Evolutionary conservation across 2,329 filamentous ascomycete genomes (phyloP), one percentile per base, ranked within the genome.

Genomic region (Aspergillus novoparasiticus): DNA sequence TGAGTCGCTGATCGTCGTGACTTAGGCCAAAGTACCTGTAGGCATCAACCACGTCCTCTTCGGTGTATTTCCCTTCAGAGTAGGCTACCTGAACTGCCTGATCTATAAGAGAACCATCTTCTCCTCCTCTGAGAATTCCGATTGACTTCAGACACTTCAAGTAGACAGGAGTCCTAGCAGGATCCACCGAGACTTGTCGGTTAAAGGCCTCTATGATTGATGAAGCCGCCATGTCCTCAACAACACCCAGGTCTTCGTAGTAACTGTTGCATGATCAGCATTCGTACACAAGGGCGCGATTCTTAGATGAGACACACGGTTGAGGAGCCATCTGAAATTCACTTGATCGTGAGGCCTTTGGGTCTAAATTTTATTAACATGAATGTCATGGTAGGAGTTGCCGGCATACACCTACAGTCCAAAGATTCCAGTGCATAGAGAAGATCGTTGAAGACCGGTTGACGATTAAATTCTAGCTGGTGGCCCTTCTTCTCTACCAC

Each of bases 121-220:
- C 65, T 1, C 73, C 73, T 30, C 70, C 73, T 59, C 88, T 81
- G 21, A 85, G 82, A 28, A 79, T 78, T 19, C 85, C 85, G 59
- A 92, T 84, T 54, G 83, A 80, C 67, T 85, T 82, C n/a, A 92
- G 79, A 69, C 86, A 89, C 73, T 89, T 85, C 64, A 91, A 83
- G 72, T 91, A 91, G 71, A 87, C 86, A 2, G 87, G 76, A 21
- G 79, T 78, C 64, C 86, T 85, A 23, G 69, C 66, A 23, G 83
- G 81, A 72, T 91, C 87, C 57, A 82, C 83, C 10, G 78, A 72
- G 28, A 82, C 78, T 76, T 92, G 89, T 39, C 85, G 81, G 28
- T 86, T 80, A 71, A 87, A 91, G 4, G 87, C 86, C 73, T 87
- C 90, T 32, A 83, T 77, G 21, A 92, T 77, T n/a, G 89, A 76